These are phyloP conservation scores for Phylloporus rhodoxanthus DNA, from an alignment of 768 basidiomycete genomes.

Conservation along the genomic window DNA sequence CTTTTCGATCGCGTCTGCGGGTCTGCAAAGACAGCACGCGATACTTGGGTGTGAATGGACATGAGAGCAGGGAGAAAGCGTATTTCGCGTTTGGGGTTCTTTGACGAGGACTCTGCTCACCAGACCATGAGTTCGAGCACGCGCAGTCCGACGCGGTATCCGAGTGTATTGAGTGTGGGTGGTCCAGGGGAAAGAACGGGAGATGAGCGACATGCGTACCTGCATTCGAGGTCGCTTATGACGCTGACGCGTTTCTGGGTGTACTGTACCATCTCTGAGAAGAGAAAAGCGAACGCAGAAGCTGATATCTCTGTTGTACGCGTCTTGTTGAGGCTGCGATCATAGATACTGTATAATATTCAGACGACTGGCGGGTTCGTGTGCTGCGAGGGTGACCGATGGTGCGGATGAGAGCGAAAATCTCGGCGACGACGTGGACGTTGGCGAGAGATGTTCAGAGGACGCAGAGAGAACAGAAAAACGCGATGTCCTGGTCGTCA, in stretches of 20 bases:
- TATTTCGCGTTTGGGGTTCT: conserved; percentile 90
- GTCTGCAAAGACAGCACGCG: conserved; percentile 87
- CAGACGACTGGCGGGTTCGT: conserved; percentile 45
- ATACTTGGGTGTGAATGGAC: conserved; percentile 92
- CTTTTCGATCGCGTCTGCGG: conserved; percentile 93
- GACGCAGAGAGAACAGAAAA: conserved; percentile 62
- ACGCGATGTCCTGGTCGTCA: conserved; percentile 56
- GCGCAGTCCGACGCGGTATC: conserved; percentile 85
- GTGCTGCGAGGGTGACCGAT: conserved; percentile 37
- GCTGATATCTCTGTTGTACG: conserved; percentile 78
- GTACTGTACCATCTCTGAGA: conserved; percentile 92
- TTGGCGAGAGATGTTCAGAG: conserved; percentile 47
- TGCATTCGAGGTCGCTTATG: conserved; percentile 90
- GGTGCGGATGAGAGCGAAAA: conserved; percentile 61
- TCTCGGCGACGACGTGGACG: conserved; percentile 50
- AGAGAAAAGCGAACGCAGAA: conserved; percentile 82
- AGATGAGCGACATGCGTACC: conserved; percentile 43
- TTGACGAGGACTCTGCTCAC: conserved; percentile 70
- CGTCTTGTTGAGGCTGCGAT: conserved; percentile 84
- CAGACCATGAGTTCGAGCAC: conserved; percentile 83
- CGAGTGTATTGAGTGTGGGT: conserved; percentile 73
- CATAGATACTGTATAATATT: conserved; percentile 88
- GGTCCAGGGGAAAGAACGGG: neutral
- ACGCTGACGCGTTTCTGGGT: conserved; percentile 93
- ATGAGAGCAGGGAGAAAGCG: conserved; percentile 87